Base-by-base conservation (phyloP, 176 grass and related monocot genomes). In the Ensete ventricosum region DNA sequence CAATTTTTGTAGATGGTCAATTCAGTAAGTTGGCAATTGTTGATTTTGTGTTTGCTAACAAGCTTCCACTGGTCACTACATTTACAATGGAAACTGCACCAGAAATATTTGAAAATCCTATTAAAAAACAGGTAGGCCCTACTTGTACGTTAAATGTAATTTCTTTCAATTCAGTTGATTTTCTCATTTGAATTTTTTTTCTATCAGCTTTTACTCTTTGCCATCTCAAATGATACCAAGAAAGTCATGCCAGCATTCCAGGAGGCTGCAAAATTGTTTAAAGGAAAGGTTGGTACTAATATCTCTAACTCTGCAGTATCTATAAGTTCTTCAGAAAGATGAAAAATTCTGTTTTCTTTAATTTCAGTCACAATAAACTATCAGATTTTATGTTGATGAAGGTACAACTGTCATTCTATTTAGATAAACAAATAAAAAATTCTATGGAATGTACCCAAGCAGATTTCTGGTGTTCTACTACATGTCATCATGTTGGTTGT, bases 101-200 rank as follows among this genome's bases (percentile, higher is more conserved):
- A 69, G 83, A 88, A 8, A 72, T 98, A 80, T 98, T 98, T 82
- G 95, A 93, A 57, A 93, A 91, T 81, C 80, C 86, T 60, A 98
- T 98, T 80, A 98, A 98, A 74, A 91, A 89, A 22, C 95, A 98
- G 83, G 90, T 88, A 83, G 24, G 16, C 20, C 53, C 27, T 69
- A 62, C 34, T 43, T 43, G 11, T 50, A 54, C 11, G 17, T 17
- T 17, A 59, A 59, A 52, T 34, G 43, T 25, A 17, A 55, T 78
- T 55, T 14, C 27, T 60, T 19, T 77, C 50, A 60, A 26, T 62
- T 43, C 34, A 19, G 5, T 19, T 27, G 19, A 58, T n/a, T 82
- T n/a, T 79, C 19, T 7, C 1, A 75, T 74, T 74, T 76, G 17
- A 71, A 55, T 55, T 60, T 53, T 13, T 20, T 69, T 55, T 34